Conservation (phyloP, 345 rosid genomes). For the Gossypium australe region DNA sequence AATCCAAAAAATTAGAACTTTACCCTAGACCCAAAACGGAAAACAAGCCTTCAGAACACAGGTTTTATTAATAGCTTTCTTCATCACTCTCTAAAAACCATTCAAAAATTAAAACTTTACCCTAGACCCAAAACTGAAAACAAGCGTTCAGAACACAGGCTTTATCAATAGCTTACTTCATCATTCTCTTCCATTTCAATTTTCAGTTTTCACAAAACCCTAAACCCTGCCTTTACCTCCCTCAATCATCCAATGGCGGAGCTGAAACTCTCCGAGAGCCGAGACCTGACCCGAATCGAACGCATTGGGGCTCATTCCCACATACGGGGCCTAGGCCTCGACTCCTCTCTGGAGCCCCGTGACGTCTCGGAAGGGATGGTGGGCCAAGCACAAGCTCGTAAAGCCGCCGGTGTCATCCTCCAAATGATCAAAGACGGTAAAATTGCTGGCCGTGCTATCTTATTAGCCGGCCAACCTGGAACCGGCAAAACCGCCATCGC, state of each 20-base stretch:
- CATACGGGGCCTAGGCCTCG: slow-evolving; percentile 89
- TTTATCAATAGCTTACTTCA: neutral
- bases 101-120: neutral
- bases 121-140: neutral
- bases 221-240: neutral
- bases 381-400: slow-evolving; percentile 73
- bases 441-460: slow-evolving; percentile 86
- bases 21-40: neutral
- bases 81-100: neutral
- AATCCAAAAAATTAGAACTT: too few relatives aligned
- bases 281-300: slow-evolving; percentile 88
- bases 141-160: too few relatives aligned
- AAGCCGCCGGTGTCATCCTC: slow-evolving; percentile 90
- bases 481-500: slow-evolving; percentile 97
- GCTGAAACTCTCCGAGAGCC: slow-evolving; percentile 64
- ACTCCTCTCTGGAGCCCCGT: slow-evolving; percentile 81
- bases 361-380: slow-evolving; percentile 90
- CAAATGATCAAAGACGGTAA: slow-evolving; percentile 88
- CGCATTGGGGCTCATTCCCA: slow-evolving; percentile 96
- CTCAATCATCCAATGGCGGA: slow-evolving; percentile 48
- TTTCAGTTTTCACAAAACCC: slow-evolving; percentile 19
- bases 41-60: too few relatives aligned
- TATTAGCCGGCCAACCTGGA: slow-evolving; percentile 93
- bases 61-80: too few relatives aligned
- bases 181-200: neutral